Evolutionary conservation across 805 yeast genomes (phyloP).

Genomic region (Wickerhamomyces xylosicus): DNA sequence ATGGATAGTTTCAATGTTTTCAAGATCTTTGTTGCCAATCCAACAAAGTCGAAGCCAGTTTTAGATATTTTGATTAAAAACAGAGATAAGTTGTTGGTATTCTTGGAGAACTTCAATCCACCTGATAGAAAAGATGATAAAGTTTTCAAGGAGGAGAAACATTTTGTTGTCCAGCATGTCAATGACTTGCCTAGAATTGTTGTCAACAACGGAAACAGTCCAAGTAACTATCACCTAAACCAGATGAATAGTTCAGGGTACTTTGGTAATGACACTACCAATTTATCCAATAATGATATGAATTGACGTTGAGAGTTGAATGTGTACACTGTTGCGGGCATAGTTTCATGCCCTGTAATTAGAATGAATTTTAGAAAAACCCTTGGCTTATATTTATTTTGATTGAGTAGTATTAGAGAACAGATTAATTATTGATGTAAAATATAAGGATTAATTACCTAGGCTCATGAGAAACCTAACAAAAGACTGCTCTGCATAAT

Average conservation of each 20-base stretch:
- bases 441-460: no score
- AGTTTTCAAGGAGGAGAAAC: conserved; percentile 66
- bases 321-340: no score
- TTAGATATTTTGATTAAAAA: conserved; percentile 78
- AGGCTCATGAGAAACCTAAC: no score
- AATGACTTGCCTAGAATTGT: conserved; percentile 56
- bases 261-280: not conserved
- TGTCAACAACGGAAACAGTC: conserved; percentile 5
- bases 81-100: conserved; percentile 62
- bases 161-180: conserved; percentile 68
- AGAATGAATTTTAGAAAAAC: no score
- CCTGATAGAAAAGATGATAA: conserved; percentile 47
- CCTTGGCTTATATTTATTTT: no score
- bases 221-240: conserved; percentile 9
- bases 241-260: not conserved
- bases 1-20: conserved; percentile 87
- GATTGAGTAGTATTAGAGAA: no score
- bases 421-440: no score
- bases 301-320: not conserved
- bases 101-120: conserved; percentile 56
- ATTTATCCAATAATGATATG: not conserved
- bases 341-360: no score
- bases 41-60: conserved; percentile 73
- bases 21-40: conserved; percentile 94
- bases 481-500: no score